Percentiles rank a stretch among this genome's conserved stretches.
Evolutionary conservation across 1,284 basidiomycete genomes (phyloP).

Genomic region (Ustilago hordei): DNA sequence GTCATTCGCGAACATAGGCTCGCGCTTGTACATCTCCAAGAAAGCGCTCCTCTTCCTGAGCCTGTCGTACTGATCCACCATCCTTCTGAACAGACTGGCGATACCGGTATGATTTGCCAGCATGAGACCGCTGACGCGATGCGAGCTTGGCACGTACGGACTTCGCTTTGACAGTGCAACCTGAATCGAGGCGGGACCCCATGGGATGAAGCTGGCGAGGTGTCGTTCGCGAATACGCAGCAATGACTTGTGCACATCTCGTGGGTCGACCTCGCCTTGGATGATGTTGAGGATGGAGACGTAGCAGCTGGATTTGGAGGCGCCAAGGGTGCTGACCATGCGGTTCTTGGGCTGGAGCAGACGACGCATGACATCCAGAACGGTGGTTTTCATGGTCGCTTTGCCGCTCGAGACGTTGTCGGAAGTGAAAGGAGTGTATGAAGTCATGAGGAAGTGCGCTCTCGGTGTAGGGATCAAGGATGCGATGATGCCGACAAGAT

Average conservation of each 20-base stretch:
- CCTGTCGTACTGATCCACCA: conserved; percentile 93
- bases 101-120: conserved; percentile 98
- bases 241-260: conserved; percentile 97
- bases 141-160: conserved; percentile 86
- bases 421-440: conserved; percentile 97
- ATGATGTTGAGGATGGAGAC: conserved; percentile 99
- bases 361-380: conserved; percentile 98
- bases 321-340: conserved; percentile 86
- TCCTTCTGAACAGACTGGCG: conserved; percentile 84
- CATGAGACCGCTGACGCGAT: conserved; percentile 96
- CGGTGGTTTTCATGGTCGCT: conserved; percentile 68
- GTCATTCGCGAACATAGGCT: conserved; percentile 73
- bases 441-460: conserved; percentile 99
- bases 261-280: conserved; percentile 95
- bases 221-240: conserved; percentile 95
- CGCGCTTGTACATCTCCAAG: conserved; percentile 96
- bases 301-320: conserved; percentile 73
- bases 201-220: conserved; percentile 97
- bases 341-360: conserved; percentile 97
- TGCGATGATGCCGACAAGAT: conserved; percentile 90
- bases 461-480: conserved; percentile 98
- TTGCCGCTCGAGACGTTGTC: conserved; percentile 73
- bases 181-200: conserved; percentile 98
- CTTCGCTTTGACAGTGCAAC: conserved; percentile 92
- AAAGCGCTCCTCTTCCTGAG: conserved; percentile 91